Base-by-base conservation (phyloP, 192 early-diverging fungal genomes). In the Coemansia sp. region DNA sequence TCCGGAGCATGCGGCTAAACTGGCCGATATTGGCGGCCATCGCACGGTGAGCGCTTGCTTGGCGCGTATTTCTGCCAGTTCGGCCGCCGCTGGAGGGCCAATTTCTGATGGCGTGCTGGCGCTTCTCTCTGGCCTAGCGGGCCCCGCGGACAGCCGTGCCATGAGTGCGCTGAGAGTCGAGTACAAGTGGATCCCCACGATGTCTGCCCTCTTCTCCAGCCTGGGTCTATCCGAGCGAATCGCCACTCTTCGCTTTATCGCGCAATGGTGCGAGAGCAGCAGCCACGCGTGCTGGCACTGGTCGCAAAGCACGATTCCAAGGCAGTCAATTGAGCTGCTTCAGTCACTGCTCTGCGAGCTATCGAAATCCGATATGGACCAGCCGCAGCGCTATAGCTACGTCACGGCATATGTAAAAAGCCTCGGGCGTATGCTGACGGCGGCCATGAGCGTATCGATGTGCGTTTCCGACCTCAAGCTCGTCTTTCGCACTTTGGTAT, bases 401-500 rank as follows among this genome's bases (percentile, higher is more conserved):
- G 54, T 59, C 24, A 11, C 51, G 3, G 31, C 54, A 12, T 78
- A 69, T 37, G 25, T 62, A 6, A 68, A 45, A 19, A 53, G 46
- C 35, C 49, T 78, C 2, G 62, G 46, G 19, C 37, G 53, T 15
- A 57, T 78, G 67, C 66, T 78, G 14, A 59, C 41, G 3, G 35
- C 66, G n/a, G 63, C 66, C 9, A 67, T 73, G 76, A 14, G 67
- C 19, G 61, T 47, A 20, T 65, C 62, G 29, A 66, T 67, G 51
- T 57, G 62, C 29, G 76, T 63, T 17, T 36, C 70, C 0, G 76
- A 78, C 39, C 41, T 78, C 24, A 78, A 69, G 59, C 76, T 78
- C 4, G 19, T 65, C 12, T 19, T 69, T 22, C 76, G 66, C 19
- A 72, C 76, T 25, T 49, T 73, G 25, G 70, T 56, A 9, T 69